Percentiles rank a stretch among this genome's conserved stretches.
These are phyloP conservation scores for Metarhizium album DNA, from an alignment of 2,329 filamentous ascomycete species.

Conservation along the genomic window DNA sequence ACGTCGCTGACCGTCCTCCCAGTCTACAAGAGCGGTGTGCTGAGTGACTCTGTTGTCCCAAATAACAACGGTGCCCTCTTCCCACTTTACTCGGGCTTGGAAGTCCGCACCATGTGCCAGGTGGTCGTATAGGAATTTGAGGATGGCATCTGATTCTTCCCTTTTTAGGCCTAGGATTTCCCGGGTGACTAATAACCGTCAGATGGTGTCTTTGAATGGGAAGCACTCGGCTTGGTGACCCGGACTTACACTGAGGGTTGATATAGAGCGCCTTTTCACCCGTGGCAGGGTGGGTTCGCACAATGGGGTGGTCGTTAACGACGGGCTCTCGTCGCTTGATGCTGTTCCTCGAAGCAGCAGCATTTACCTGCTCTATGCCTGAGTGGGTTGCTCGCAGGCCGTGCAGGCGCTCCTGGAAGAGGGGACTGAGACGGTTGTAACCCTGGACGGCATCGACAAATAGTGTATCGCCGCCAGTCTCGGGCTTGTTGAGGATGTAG, in stretches of 20 bases:
- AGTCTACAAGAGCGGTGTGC: slow-evolving; percentile 73
- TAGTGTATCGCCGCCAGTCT: slow-evolving; percentile 72
- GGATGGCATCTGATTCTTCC: slow-evolving; percentile 68
- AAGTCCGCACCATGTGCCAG: slow-evolving; percentile 49
- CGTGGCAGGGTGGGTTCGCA: slow-evolving; percentile 71
- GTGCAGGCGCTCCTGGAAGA: slow-evolving; percentile 70
- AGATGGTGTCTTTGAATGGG: not conserved
- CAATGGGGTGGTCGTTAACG: slow-evolving; percentile 62
- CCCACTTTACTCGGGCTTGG: slow-evolving; percentile 67
- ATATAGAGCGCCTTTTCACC: slow-evolving; percentile 77
- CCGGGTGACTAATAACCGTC: slow-evolving; percentile 52
- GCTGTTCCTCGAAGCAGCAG: slow-evolving; percentile 53
- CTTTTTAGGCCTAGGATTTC: slow-evolving; percentile 75
- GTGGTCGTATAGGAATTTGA: slow-evolving; percentile 58
- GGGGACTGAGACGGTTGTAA: slow-evolving; percentile 68
- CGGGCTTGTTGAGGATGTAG: slow-evolving; percentile 74
- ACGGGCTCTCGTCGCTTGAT: slow-evolving; percentile 69
- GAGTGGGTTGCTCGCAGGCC: slow-evolving; percentile 75
- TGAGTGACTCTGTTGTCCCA: slow-evolving; percentile 79
- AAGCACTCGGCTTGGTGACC: not conserved
- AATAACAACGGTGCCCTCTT: slow-evolving; percentile 67
- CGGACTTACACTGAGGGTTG: slow-evolving; percentile 64
- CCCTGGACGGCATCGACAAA: slow-evolving; percentile 73
- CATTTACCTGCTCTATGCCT: slow-evolving; percentile 68
- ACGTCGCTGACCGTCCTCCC: slow-evolving; percentile 66